These are phyloP conservation scores for Podospora anserina DNA, from an alignment of 495 filamentous ascomycete species.

Conservation along the genomic window DNA sequence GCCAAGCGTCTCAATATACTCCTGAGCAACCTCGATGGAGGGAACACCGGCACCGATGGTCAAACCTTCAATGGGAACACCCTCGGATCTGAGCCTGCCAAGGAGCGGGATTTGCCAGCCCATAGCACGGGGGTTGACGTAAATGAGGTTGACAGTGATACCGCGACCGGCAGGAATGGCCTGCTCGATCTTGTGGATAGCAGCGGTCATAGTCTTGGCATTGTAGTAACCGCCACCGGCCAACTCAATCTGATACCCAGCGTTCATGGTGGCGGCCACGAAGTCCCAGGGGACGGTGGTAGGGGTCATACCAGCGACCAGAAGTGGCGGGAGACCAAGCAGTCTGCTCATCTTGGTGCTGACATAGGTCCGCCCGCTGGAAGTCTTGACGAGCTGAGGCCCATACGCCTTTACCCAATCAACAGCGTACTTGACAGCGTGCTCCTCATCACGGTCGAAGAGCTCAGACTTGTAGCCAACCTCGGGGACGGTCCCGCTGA, in stretches of 20 bases:
- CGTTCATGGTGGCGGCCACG: slow-evolving; percentile 91
- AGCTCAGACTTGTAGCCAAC: slow-evolving; percentile 96
- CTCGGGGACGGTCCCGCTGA: slow-evolving; percentile 83
- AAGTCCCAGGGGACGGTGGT: slow-evolving; percentile 94
- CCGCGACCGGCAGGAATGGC: slow-evolving; percentile 85
- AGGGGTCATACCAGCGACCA: slow-evolving; percentile 96
- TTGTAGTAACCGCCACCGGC: slow-evolving; percentile 91
- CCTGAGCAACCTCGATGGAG: slow-evolving; percentile 87
- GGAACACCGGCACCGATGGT: slow-evolving; percentile 94
- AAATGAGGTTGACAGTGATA: slow-evolving; percentile 92
- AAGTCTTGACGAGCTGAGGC: slow-evolving; percentile 81
- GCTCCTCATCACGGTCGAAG: slow-evolving; percentile 89
- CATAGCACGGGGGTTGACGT: slow-evolving; percentile 95
- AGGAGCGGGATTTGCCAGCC: slow-evolving; percentile 95
- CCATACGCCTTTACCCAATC: slow-evolving; percentile 98
- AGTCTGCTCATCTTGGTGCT: slow-evolving; percentile 97
- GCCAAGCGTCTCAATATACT: slow-evolving; percentile 91
- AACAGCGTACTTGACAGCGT: slow-evolving; percentile 91
- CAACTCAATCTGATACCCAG: slow-evolving; percentile 92
- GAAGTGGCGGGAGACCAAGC: slow-evolving; percentile 82
- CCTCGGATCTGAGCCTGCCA: slow-evolving; percentile 76
- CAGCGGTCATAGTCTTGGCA: slow-evolving; percentile 82
- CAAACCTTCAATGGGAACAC: slow-evolving; percentile 89
- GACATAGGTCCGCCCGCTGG: slow-evolving; percentile 80
- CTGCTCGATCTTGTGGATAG: slow-evolving; percentile 84